Conservation (phyloP, 768 basidiomycete species). For the Boletus vermiculosoides region DNA sequence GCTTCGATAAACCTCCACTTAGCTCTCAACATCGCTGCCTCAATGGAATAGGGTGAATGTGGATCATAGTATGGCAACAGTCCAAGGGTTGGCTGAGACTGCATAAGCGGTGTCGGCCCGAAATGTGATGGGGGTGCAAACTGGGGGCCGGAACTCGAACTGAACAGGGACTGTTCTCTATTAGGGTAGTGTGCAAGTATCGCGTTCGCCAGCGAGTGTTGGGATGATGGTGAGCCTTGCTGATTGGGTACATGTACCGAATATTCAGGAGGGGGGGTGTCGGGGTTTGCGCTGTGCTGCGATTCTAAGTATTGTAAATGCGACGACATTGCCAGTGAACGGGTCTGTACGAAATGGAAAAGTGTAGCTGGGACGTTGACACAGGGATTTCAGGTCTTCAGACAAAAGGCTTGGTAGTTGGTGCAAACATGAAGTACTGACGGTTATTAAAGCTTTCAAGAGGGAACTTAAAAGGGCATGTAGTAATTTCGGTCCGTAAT, state of each 20-base stretch:
- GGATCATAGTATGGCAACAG: slow-evolving; percentile 45
- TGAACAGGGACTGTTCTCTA: slow-evolving; percentile 18
- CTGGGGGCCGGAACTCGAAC: slow-evolving; percentile 13
- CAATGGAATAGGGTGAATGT: slow-evolving; percentile 37
- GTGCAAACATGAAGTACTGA: background rate
- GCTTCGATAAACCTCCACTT: slow-evolving; percentile 45
- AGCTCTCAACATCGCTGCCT: slow-evolving; percentile 39
- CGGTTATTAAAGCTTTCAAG: background rate
- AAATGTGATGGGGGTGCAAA: slow-evolving; percentile 21
- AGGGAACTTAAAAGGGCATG: background rate
- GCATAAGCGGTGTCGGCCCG: slow-evolving; percentile 43
- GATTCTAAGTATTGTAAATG: slow-evolving; percentile 12
- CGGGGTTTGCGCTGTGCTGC: slow-evolving; percentile 25
- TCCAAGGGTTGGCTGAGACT: slow-evolving; percentile 35
- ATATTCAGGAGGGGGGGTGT: slow-evolving; percentile 32
- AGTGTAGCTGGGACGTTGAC: background rate
- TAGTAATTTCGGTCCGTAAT: background rate
- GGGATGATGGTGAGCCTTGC: slow-evolving; percentile 19
- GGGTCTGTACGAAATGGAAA: background rate
- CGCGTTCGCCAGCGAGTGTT: slow-evolving; percentile 10
- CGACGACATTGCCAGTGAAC: slow-evolving; percentile 12
- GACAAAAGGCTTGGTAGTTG: background rate
- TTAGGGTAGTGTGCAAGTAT: slow-evolving; percentile 16
- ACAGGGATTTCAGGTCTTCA: background rate
- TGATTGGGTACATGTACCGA: slow-evolving; percentile 19